Percentiles rank a stretch among this genome's conserved stretches.
phyloP scores from a whole-genome alignment of 2,329 filamentous ascomycete genomes.

The Claviceps lovelessii region DNA sequence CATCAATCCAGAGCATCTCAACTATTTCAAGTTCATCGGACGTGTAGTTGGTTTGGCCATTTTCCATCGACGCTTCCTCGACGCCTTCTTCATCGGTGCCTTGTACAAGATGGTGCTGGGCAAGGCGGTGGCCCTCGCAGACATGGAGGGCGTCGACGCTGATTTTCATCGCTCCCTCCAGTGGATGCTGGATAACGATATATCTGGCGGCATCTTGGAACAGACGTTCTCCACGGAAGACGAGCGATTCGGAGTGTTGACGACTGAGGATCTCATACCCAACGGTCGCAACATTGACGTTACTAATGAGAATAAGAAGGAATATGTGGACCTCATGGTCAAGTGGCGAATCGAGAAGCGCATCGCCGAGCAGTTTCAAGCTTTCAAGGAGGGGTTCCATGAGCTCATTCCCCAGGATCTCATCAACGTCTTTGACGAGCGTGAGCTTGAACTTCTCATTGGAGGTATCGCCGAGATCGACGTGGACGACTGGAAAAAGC shows the following conservation, averaged over 20 bases:
- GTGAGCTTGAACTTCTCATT: conserved; percentile 89
- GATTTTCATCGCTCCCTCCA: conserved; percentile 93
- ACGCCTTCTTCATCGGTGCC: conserved; percentile 97
- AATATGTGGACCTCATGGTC: conserved; percentile 96
- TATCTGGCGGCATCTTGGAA: conserved; percentile 79
- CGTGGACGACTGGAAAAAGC: conserved; percentile 99
- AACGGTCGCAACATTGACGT: conserved; percentile 85
- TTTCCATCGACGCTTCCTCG: conserved; percentile 92
- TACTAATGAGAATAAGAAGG: conserved; percentile 96
- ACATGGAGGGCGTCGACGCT: conserved; percentile 98
- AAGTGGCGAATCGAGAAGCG: conserved; percentile 99
- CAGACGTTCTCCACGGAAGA: conserved; percentile 95
- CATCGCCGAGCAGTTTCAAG: conserved; percentile 95
- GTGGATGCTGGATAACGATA: conserved; percentile 97
- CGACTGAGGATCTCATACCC: conserved; percentile 86
- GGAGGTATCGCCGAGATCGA: conserved; percentile 99
- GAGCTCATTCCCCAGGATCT: conserved; percentile 93
- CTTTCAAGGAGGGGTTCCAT: conserved; percentile 94
- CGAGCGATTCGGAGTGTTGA: conserved; percentile 88
- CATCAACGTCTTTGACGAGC: conserved; percentile 97
- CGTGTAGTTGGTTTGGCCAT: conserved; percentile 93
- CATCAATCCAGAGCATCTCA: conserved; percentile 97
- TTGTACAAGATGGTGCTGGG: conserved; percentile 98
- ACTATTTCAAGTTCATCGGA: conserved; percentile 99
- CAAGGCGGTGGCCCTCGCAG: conserved; percentile 79